Evolutionary conservation across 495 filamentous ascomycete species (phyloP).

Genomic region (Oidiodendron maius): DNA sequence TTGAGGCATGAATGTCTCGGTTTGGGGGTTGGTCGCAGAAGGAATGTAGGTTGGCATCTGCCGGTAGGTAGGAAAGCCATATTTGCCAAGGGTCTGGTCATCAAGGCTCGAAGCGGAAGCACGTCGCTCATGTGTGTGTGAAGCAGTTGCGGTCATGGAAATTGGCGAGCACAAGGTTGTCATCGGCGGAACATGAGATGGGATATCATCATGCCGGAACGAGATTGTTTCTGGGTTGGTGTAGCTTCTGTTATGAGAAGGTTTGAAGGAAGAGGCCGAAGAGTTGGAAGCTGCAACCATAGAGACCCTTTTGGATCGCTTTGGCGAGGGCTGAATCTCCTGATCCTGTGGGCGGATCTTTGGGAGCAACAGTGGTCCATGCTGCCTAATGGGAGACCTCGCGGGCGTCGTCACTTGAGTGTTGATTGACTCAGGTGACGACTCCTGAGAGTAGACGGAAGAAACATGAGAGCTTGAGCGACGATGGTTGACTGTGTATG

Average conservation of each 20-base stretch:
- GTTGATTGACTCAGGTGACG: conserved; percentile 61
- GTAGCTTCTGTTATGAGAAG: conserved; percentile 55
- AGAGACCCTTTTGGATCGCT: conserved; percentile 17
- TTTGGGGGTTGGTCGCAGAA: conserved; percentile 39
- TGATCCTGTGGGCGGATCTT: conserved; percentile 86
- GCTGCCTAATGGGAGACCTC: conserved; percentile 66
- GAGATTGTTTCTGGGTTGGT: conserved; percentile 58
- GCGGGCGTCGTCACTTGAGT: conserved; percentile 69
- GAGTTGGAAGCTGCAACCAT: conserved; percentile 3
- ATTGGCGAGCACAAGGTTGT: conserved; percentile 62
- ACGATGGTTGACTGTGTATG: conserved; percentile 19
- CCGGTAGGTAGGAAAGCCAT: conserved; percentile 75
- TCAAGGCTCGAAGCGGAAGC: conserved; percentile 67
- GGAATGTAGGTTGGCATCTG: conserved; percentile 64
- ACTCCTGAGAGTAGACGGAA: conserved; percentile 57
- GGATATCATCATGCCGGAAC: conserved; percentile 29
- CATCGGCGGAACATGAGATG: conserved; percentile 26
- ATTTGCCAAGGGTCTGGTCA: conserved; percentile 57
- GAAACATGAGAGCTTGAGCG: conserved; percentile 46
- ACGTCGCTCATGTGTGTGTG: conserved; percentile 49
- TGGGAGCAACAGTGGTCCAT: conserved; percentile 77
- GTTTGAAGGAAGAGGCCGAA: conserved; percentile 27
- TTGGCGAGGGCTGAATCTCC: conserved; percentile 42
- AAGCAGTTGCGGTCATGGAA: conserved; percentile 41
- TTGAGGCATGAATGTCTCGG: conserved; percentile 38